phyloP scores from a whole-genome alignment of 106 monocot genomes.

The Allium fistulosum region DNA sequence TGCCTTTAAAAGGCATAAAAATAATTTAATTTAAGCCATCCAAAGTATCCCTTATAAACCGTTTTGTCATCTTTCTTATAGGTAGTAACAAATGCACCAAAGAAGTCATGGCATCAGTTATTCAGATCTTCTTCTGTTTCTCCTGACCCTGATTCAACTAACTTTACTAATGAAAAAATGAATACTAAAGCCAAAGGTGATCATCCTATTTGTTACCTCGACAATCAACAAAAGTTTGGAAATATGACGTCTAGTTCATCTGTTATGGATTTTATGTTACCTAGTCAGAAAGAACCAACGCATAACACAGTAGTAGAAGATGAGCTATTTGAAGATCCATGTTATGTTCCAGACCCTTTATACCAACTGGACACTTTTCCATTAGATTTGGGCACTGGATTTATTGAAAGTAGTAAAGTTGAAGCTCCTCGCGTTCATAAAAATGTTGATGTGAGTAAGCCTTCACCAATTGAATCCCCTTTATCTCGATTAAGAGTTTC shows the following conservation, averaged over 20 bases:
- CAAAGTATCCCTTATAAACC: slow-evolving; percentile 25
- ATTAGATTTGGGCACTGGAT: slow-evolving; percentile 44
- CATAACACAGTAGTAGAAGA: slow-evolving; percentile 39
- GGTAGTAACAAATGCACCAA: slow-evolving; percentile 19
- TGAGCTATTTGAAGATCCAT: slow-evolving; percentile 82
- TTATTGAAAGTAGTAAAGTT: slow-evolving; percentile 21
- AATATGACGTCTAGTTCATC: not conserved
- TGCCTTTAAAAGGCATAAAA: not conserved
- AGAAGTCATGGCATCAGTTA: slow-evolving; percentile 92
- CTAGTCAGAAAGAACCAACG: slow-evolving; percentile 28
- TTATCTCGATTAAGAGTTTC: slow-evolving; percentile 34
- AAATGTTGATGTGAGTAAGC: slow-evolving; percentile 46
- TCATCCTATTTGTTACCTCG: slow-evolving; percentile 14
- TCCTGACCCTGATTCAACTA: slow-evolving; percentile 34
- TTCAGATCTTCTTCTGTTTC: slow-evolving; percentile 69
- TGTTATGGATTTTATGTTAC: slow-evolving; percentile 8
- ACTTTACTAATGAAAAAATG: slow-evolving; percentile 3
- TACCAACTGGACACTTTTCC: slow-evolving; percentile 49
- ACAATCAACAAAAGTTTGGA: slow-evolving; percentile 24
- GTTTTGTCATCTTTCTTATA: slow-evolving; percentile 54
- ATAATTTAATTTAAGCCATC: too few species aligned
- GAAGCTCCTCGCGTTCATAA: slow-evolving; percentile 26
- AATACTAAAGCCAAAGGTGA: slow-evolving; percentile 23
- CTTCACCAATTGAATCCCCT: slow-evolving; percentile 86
- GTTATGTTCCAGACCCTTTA: slow-evolving; percentile 67